These are phyloP conservation scores for Globisporangium viniferum DNA, from an alignment of 352 stramenopile species.

Conservation along the genomic window DNA sequence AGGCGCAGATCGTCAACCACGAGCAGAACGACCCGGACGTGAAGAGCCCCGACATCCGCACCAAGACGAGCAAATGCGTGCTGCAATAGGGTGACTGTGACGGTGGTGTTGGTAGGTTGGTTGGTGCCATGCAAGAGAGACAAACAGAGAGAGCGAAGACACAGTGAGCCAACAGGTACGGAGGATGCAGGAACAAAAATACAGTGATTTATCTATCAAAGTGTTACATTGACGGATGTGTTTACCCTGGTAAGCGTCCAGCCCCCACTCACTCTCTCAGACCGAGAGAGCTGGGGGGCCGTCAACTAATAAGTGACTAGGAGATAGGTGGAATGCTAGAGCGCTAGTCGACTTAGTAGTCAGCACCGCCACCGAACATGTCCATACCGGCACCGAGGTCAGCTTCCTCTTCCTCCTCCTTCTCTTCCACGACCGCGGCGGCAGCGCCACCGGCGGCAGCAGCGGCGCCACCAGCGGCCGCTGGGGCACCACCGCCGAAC, in stretches of 20 bases:
- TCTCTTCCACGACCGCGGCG: constrained; percentile 60
- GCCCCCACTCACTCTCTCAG: background rate
- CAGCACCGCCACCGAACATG: constrained; percentile 86
- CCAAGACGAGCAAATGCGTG: constrained; percentile 44
- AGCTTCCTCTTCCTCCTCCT: constrained; percentile 82
- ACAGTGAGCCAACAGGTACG: background rate
- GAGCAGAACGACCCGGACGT: constrained; percentile 88
- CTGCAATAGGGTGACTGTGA: constrained; percentile 32
- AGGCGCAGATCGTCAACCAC: constrained; percentile 92
- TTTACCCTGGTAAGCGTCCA: constrained; percentile 36
- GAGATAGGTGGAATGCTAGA: background rate
- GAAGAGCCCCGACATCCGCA: constrained; percentile 69
- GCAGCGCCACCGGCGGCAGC: constrained; percentile 43
- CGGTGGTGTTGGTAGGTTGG: background rate
- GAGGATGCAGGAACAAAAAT: constrained; percentile 10
- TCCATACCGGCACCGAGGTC: constrained; percentile 81
- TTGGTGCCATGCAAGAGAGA: background rate
- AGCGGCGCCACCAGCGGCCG: constrained; percentile 46
- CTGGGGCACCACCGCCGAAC: constrained; percentile 63
- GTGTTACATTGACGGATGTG: constrained; percentile 71
- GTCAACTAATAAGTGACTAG: constrained; percentile 15
- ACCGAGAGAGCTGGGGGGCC: background rate
- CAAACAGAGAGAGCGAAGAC: no score
- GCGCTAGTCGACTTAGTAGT: constrained; percentile 70
- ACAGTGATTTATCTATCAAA: constrained; percentile 51